phyloP scores from a whole-genome alignment of 192 early-diverging fungal species.

The Dispira simplex region DNA sequence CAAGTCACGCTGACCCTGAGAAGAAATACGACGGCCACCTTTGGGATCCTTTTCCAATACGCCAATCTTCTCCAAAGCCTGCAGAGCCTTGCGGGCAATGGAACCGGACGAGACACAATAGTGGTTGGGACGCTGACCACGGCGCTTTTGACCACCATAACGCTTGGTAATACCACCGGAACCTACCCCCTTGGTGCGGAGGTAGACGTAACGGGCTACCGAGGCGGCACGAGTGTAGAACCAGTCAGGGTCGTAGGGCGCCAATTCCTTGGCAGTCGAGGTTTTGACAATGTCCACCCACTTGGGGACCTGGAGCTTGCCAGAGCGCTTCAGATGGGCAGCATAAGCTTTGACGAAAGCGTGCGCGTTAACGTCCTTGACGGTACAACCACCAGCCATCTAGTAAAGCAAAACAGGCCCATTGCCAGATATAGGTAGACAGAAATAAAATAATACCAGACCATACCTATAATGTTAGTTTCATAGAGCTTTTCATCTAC shows the following conservation, averaged over 20 bases:
- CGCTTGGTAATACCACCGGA: constrained; percentile 89
- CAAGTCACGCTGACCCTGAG: constrained; percentile 95
- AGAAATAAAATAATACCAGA: no score
- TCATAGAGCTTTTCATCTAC: no score
- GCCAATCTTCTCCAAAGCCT: constrained; percentile 97
- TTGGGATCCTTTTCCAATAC: constrained; percentile 79
- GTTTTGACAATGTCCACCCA: constrained; percentile 99
- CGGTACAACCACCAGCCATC: constrained; percentile 63
- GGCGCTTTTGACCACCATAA: constrained; percentile 84
- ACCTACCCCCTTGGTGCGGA: constrained; percentile 75
- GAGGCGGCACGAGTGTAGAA: constrained; percentile 95
- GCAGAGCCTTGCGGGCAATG: constrained; percentile 88
- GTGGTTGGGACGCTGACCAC: constrained; percentile 89
- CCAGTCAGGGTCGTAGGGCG: constrained; percentile 98
- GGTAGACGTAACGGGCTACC: constrained; percentile 97
- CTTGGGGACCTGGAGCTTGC: constrained; percentile 96
- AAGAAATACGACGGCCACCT: constrained; percentile 90
- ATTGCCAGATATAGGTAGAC: no score
- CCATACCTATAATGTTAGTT: no score
- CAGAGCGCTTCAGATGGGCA: constrained; percentile 97
- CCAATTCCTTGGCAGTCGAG: constrained; percentile 89
- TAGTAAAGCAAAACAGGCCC: constrained; percentile 17
- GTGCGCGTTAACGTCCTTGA: constrained; percentile 95
- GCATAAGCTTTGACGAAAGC: constrained; percentile 96
- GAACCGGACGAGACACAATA: constrained; percentile 76